A percentile compares a stretch with the other conserved stretches of the same genome.
Evolutionary conservation across 2,329 filamentous ascomycete species (phyloP).

Genomic region (Ilyonectria sp.): DNA sequence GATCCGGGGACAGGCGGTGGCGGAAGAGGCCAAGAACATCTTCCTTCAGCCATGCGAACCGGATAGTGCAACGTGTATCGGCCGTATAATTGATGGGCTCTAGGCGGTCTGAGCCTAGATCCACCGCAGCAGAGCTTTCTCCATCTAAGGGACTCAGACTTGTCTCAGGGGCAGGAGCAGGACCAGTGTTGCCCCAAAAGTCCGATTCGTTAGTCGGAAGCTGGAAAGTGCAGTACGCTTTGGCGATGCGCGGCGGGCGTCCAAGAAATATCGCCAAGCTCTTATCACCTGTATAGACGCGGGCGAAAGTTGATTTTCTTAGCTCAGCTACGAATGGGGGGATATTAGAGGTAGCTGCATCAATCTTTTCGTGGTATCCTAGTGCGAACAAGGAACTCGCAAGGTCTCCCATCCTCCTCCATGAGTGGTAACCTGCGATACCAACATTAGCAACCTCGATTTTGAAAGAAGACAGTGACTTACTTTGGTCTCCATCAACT

Average conservation of each 20-base stretch:
- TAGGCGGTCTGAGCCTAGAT: background rate
- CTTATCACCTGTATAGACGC: conserved; percentile 62
- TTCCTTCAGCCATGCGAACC: conserved; percentile 34
- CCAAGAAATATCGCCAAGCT: conserved; percentile 57
- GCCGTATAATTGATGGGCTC: conserved; percentile 31
- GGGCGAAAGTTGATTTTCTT: conserved; percentile 57
- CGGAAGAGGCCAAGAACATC: conserved; percentile 31
- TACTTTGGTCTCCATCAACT: conserved; percentile 57
- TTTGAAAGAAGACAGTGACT: background rate
- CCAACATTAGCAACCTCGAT: background rate
- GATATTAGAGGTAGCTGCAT: conserved; percentile 8
- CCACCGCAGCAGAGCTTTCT: background rate
- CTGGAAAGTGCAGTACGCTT: conserved; percentile 20
- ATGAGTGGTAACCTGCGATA: conserved; percentile 54
- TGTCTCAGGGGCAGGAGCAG: background rate
- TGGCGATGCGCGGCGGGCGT: conserved; percentile 59
- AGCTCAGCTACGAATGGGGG: conserved; percentile 59
- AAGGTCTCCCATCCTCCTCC: conserved; percentile 62
- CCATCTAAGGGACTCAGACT: background rate
- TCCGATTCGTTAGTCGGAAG: conserved; percentile 16
- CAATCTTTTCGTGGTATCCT: conserved; percentile 60
- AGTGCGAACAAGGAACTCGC: conserved; percentile 62
- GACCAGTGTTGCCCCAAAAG: conserved; percentile 3
- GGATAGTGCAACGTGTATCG: conserved; percentile 32
- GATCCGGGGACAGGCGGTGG: conserved; percentile 5